A percentile compares a stretch with the other conserved stretches of the same genome.
phyloP scores from a whole-genome alignment of 2,329 filamentous ascomycete species.

The Chaetomiaceae sp. region DNA sequence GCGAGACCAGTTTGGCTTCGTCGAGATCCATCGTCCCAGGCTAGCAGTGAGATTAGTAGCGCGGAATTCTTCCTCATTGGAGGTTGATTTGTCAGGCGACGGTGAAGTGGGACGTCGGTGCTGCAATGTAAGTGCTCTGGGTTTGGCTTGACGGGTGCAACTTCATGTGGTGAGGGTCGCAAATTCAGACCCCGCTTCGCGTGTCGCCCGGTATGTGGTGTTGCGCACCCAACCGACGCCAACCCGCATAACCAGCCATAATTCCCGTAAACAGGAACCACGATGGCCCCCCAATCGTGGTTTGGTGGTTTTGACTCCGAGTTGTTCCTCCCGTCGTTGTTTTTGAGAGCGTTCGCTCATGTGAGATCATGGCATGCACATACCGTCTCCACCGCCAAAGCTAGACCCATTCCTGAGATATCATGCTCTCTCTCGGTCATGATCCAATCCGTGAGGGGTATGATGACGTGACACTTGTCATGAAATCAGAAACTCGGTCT shows the following conservation, averaged over 20 bases:
- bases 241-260: no score
- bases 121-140: background rate
- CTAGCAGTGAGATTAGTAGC: no score
- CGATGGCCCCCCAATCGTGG: no score
- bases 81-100: background rate
- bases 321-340: background rate
- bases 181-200: slow-evolving; percentile 2
- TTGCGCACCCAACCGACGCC: slow-evolving; percentile 4
- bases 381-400: slow-evolving; percentile 1
- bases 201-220: slow-evolving; percentile 10
- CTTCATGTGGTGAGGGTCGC: slow-evolving; percentile 6
- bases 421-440: background rate
- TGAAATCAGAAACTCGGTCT: background rate
- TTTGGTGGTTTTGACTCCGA: background rate
- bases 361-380: background rate
- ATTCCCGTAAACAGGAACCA: no score
- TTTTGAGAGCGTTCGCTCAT: background rate
- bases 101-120: slow-evolving; percentile 4
- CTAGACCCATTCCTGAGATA: background rate
- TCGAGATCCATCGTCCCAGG: no score
- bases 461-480: slow-evolving; percentile 8
- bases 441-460: background rate
- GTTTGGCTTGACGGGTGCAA: no score
- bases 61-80: background rate
- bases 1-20: no score